Evolutionary conservation across 192 early-diverging fungal genomes (phyloP).

Genomic region (Coemansia sp.): DNA sequence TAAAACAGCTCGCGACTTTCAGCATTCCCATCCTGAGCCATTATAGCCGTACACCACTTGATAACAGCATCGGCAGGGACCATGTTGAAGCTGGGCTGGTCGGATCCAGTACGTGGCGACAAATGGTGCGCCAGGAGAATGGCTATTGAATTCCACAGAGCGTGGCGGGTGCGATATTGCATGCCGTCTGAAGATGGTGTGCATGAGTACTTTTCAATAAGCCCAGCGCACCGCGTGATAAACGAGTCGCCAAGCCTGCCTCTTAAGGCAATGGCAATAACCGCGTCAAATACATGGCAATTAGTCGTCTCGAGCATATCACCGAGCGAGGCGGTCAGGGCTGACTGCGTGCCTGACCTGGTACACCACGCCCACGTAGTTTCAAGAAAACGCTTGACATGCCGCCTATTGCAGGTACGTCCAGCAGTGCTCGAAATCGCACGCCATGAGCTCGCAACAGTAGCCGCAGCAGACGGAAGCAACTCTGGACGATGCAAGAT

Average conservation of each 20-base stretch:
- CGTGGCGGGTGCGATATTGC: neutral
- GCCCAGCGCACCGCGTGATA: neutral
- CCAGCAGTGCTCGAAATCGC: neutral
- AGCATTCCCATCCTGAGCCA: neutral
- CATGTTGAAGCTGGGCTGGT: neutral
- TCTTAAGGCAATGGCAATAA: slow-evolving; percentile 14
- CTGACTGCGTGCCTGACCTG: slow-evolving; percentile 4
- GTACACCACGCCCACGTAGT: slow-evolving; percentile 44
- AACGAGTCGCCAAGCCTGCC: slow-evolving; percentile 6
- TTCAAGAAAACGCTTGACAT: slow-evolving; percentile 29
- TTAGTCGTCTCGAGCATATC: slow-evolving; percentile 25
- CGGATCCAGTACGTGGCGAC: neutral
- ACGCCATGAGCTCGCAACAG: slow-evolving; percentile 23
- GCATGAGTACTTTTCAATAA: neutral
- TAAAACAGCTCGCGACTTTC: neutral
- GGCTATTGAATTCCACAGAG: neutral
- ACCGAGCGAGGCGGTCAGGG: slow-evolving; percentile 7
- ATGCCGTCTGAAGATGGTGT: neutral
- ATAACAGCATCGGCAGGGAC: slow-evolving; percentile 12
- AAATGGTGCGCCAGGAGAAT: slow-evolving; percentile 14
- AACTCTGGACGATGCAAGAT: slow-evolving; percentile 3
- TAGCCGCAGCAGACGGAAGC: neutral
- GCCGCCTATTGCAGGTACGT: neutral
- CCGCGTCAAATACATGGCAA: slow-evolving; percentile 8
- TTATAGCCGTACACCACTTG: slow-evolving; percentile 16